A percentile compares a stretch with the other conserved stretches of the same genome.
phyloP scores from a whole-genome alignment of 805 yeast species.

The Kodamaea neixiangensis region DNA sequence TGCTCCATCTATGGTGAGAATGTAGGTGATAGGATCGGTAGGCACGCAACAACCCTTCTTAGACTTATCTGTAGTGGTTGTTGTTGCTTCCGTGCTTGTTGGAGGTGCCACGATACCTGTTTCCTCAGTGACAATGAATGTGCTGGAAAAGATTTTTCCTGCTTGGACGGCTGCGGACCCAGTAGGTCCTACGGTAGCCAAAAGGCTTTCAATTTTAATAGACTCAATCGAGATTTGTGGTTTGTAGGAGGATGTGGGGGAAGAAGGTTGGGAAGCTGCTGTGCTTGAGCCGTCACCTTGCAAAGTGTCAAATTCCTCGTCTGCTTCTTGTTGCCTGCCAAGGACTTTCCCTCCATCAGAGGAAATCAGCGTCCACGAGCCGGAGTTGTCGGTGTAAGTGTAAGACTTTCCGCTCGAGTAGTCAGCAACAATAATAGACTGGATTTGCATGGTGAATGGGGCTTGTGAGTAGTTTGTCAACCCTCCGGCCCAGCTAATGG shows the following conservation, averaged over 20 bases:
- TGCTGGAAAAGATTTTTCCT: constrained; percentile 6
- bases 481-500: constrained; percentile 86
- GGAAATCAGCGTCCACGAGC: constrained; percentile 59
- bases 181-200: constrained; percentile 13
- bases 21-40: neutral
- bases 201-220: neutral
- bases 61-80: neutral
- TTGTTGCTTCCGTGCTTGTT: neutral
- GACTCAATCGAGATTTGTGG: constrained; percentile 4
- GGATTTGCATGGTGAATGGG: constrained; percentile 69
- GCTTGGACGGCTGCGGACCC: constrained; percentile 7
- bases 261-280: neutral
- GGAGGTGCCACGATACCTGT: neutral
- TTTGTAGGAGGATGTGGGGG: neutral
- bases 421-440: constrained; percentile 62
- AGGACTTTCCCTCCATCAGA: constrained; percentile 60
- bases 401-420: constrained; percentile 58
- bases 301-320: constrained; percentile 10
- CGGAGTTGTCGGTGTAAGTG: constrained; percentile 55
- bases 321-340: constrained; percentile 45
- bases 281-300: constrained; percentile 8
- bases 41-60: constrained; percentile 2
- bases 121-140: constrained; percentile 4
- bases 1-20: neutral
- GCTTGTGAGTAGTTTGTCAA: constrained; percentile 60